A percentile compares a stretch with the other conserved stretches of the same genome.
These are phyloP conservation scores for Parastagonospora nodorum DNA, from an alignment of 2,329 filamentous ascomycete species.

Conservation along the genomic window DNA sequence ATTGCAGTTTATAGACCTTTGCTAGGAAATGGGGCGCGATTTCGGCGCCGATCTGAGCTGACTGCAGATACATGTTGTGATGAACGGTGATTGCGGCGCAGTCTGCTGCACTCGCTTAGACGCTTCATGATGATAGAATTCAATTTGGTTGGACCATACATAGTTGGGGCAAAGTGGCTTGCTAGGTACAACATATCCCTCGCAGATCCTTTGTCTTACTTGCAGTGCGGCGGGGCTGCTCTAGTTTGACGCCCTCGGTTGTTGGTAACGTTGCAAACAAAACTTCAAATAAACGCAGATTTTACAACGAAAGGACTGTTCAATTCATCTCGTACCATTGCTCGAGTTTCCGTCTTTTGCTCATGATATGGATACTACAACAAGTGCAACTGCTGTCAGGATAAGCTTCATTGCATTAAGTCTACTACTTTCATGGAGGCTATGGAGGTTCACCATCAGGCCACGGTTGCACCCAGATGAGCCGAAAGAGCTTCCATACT, in stretches of 20 bases:
- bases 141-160: too few relatives aligned
- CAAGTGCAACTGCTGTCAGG: not conserved
- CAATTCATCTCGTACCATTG: not conserved
- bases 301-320: not conserved
- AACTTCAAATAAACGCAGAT: not conserved
- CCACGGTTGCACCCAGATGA: constrained; percentile 19
- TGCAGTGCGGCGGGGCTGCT: not conserved
- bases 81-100: not conserved
- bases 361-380: not conserved
- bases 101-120: not conserved
- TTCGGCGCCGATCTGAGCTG: not conserved
- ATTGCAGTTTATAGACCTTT: too few relatives aligned
- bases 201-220: too few relatives aligned
- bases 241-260: not conserved
- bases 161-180: too few relatives aligned
- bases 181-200: too few relatives aligned
- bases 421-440: constrained; percentile 16
- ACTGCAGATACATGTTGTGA: not conserved
- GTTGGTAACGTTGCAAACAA: not conserved
- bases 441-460: constrained; percentile 25
- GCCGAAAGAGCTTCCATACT: constrained; percentile 30
- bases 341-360: not conserved
- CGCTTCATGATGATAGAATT: not conserved
- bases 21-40: too few relatives aligned
- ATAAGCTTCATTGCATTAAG: not conserved